Conservation (phyloP, 306 rosid genomes). For the Malus fusca region DNA sequence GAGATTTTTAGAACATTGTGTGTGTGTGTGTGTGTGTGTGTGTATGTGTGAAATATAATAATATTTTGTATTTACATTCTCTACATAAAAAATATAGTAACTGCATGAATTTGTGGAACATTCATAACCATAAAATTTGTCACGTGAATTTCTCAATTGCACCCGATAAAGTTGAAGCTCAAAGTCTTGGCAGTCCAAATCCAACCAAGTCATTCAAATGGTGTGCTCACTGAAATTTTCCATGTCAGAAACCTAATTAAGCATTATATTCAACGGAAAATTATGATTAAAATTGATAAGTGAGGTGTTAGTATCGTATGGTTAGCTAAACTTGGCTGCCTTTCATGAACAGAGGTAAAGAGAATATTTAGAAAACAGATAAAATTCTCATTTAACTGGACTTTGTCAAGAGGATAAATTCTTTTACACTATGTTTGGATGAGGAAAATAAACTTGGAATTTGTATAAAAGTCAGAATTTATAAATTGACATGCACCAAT, state of each 20-base stretch:
- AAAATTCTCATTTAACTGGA: not conserved
- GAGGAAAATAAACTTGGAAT: too few relatives aligned
- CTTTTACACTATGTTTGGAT: too few relatives aligned
- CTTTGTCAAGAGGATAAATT: not conserved
- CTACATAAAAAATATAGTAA: too few relatives aligned
- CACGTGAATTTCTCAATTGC: constrained; percentile 15
- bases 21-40: too few relatives aligned
- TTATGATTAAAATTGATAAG: constrained; percentile 1
- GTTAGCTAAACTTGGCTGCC: constrained; percentile 26
- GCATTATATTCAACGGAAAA: not conserved
- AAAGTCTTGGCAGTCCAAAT: constrained; percentile 8
- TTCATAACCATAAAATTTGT: not conserved
- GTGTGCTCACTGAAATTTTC: not conserved
- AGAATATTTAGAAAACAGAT: not conserved
- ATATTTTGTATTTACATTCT: too few relatives aligned
- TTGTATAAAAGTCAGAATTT: too few relatives aligned
- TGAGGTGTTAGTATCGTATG: not conserved
- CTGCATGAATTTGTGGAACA: not conserved
- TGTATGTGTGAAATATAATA: too few relatives aligned
- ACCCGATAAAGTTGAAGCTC: constrained; percentile 1
- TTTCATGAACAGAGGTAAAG: not conserved
- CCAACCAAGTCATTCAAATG: constrained; percentile 6
- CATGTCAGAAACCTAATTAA: not conserved
- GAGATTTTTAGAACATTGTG: not conserved
- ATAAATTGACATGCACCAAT: too few relatives aligned